Conservation (phyloP, 1,284 basidiomycete species). For the Phlebopus sp. region DNA sequence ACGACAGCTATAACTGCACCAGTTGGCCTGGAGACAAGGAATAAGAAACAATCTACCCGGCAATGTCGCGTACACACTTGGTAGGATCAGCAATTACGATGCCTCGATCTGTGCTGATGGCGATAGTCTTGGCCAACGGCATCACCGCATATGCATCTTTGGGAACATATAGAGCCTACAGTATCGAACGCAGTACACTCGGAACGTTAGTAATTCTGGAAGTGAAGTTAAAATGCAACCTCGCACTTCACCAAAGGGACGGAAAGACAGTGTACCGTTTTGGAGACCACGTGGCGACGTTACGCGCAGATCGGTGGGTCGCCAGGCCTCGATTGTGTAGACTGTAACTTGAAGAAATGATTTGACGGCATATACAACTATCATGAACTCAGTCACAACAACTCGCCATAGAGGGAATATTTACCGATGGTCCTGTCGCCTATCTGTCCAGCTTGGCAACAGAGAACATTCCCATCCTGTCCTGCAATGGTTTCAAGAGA, state of each 20-base stretch:
- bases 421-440: conserved; percentile 52
- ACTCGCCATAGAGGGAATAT: conserved; percentile 7
- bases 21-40: conserved; percentile 35
- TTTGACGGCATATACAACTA: conserved; percentile 70
- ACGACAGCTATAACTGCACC: conserved; percentile 46
- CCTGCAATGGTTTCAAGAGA: conserved; percentile 58
- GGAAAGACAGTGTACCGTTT: conserved; percentile 42
- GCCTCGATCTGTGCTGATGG: conserved; percentile 60
- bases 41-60: conserved; percentile 1
- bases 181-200: conserved; percentile 1
- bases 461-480: conserved; percentile 48
- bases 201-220: neutral
- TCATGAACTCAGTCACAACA: neutral
- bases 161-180: conserved; percentile 63
- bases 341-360: conserved; percentile 55
- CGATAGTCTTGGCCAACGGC: conserved; percentile 57
- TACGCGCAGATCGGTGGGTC: conserved; percentile 27
- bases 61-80: conserved; percentile 41
- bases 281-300: conserved; percentile 33
- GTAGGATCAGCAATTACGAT: conserved; percentile 64
- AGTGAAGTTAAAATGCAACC: conserved; percentile 3
- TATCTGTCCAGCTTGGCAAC: conserved; percentile 56
- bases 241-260: conserved; percentile 60
- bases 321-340: conserved; percentile 42
- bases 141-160: conserved; percentile 62